Conservation (phyloP, 805 yeast genomes). For the Debaryomyces maramus region DNA sequence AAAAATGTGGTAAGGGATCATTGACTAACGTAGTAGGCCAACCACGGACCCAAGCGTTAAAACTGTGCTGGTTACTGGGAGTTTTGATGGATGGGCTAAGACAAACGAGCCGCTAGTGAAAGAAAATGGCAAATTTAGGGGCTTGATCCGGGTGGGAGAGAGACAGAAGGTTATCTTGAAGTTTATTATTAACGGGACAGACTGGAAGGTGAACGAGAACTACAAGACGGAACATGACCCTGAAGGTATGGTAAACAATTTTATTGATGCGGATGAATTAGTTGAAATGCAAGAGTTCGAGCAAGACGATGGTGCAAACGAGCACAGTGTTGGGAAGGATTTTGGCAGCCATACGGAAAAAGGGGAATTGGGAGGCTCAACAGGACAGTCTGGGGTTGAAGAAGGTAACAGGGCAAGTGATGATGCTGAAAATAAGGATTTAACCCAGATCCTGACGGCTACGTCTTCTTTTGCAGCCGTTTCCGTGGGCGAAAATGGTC, state of each 20-base stretch:
- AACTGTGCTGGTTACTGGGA: conserved; percentile 39
- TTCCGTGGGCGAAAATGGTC: conserved; percentile 23
- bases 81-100: conserved; percentile 41
- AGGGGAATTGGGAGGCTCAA: conserved; percentile 2
- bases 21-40: conserved; percentile 11
- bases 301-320: conserved; percentile 9
- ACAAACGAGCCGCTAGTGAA: conserved; percentile 17
- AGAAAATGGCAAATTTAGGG: conserved; percentile 18
- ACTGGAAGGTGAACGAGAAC: conserved; percentile 29
- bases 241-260: conserved; percentile 37
- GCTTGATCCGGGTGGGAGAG: conserved; percentile 19
- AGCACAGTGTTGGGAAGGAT: neutral
- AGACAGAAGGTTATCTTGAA: conserved; percentile 34
- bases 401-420: neutral
- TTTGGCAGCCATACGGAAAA: conserved; percentile 1
- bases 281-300: conserved; percentile 20
- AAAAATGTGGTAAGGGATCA: neutral
- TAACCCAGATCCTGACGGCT: conserved; percentile 29
- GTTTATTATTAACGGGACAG: conserved; percentile 34
- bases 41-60: conserved; percentile 9
- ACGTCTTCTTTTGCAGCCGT: conserved; percentile 41
- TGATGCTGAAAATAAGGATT: neutral
- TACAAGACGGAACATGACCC: conserved; percentile 30
- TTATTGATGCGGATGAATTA: conserved; percentile 29
- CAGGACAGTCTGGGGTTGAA: conserved; percentile 1